Evolutionary conservation across 306 rosid species (phyloP).

Genomic region (Clitoria ternatea): DNA sequence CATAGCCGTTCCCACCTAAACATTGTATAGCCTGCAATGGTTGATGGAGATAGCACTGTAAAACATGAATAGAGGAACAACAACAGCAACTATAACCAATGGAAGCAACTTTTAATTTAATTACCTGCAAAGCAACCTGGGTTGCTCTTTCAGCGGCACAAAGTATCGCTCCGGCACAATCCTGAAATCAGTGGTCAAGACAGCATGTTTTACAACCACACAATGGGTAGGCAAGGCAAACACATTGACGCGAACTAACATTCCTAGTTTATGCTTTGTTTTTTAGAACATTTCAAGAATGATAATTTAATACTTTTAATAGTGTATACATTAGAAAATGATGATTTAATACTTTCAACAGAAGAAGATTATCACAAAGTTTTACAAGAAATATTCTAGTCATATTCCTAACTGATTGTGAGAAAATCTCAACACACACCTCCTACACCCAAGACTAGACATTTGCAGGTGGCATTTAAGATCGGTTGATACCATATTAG

Average conservation of each 20-base stretch:
- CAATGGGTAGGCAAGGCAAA: background rate
- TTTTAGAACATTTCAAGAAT: conserved; percentile 6
- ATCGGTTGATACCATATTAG: too few species aligned
- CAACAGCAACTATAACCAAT: background rate
- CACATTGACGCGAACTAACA: background rate
- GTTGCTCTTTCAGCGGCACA: conserved; percentile 94
- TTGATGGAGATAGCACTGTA: background rate
- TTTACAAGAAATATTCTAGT: too few species aligned
- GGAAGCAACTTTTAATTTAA: background rate
- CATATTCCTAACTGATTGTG: too few species aligned
- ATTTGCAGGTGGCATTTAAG: too few species aligned
- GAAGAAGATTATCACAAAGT: too few species aligned
- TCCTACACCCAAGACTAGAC: too few species aligned
- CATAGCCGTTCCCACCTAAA: conserved; percentile 95
- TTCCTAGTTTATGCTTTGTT: background rate
- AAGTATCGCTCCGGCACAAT: conserved; percentile 93
- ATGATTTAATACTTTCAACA: too few species aligned
- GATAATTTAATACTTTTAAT: background rate
- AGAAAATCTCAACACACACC: too few species aligned
- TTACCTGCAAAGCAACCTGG: conserved; percentile 89
- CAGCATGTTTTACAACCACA: background rate
- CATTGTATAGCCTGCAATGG: conserved; percentile 78
- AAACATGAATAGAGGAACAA: background rate
- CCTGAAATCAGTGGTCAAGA: conserved; percentile 52
- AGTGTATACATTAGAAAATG: too few species aligned